A percentile compares a stretch with the other conserved stretches of the same genome.
phyloP scores from a whole-genome alignment of 1,284 basidiomycete species.

The Cryptococcus wingfieldii region DNA sequence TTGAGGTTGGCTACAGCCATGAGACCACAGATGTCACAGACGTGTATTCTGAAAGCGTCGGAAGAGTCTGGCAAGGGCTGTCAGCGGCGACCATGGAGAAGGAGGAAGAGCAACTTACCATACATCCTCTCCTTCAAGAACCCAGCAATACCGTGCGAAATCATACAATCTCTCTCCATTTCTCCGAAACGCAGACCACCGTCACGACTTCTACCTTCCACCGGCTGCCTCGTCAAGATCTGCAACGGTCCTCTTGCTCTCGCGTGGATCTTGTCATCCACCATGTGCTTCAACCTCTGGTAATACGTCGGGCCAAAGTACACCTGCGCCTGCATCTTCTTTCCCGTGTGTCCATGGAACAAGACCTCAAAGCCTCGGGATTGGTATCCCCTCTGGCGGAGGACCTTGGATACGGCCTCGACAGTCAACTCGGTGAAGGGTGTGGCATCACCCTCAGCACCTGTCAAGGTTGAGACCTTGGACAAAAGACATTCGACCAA shows the following conservation, averaged over 20 bases:
- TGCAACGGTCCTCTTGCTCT: constrained; percentile 95
- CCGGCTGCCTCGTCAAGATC: constrained; percentile 94
- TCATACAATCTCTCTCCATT: constrained; percentile 98
- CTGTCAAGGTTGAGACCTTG: constrained; percentile 93
- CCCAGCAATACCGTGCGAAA: constrained; percentile 96
- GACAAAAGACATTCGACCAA: constrained; percentile 97
- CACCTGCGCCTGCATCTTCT: constrained; percentile 94
- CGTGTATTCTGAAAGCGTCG: constrained; percentile 92
- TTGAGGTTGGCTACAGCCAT: constrained; percentile 89
- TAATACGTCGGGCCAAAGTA: constrained; percentile 99
- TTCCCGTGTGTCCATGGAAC: constrained; percentile 98
- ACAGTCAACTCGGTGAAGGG: constrained; percentile 98
- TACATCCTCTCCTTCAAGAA: constrained; percentile 95
- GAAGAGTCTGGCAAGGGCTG: constrained; percentile 50
- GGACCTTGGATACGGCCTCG: constrained; percentile 81
- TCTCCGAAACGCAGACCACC: constrained; percentile 99
- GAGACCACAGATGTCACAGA: constrained; percentile 91
- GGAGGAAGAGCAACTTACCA: constrained; percentile 53
- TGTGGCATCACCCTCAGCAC: constrained; percentile 96
- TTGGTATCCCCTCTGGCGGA: constrained; percentile 84
- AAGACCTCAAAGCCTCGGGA: constrained; percentile 95
- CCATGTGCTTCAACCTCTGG: constrained; percentile 99
- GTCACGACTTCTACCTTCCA: constrained; percentile 98
- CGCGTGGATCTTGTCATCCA: constrained; percentile 99
- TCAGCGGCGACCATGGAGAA: constrained; percentile 9